Evolutionary conservation across 176 grass and related monocot genomes (phyloP).

Genomic region (Zizania latifolia): DNA sequence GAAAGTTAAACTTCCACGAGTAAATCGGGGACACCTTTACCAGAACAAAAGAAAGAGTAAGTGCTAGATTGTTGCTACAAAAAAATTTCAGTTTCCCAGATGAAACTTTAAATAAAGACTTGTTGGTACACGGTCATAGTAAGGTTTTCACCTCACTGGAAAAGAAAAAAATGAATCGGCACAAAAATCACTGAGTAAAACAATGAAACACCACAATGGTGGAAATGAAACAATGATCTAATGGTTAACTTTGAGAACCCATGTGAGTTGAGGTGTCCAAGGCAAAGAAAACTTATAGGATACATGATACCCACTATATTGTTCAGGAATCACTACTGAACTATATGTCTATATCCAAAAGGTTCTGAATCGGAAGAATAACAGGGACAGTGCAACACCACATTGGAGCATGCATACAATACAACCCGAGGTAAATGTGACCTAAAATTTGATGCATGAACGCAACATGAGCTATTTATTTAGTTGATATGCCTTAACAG

Average conservation of each 20-base stretch:
- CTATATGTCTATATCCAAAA: neutral
- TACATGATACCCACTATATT: neutral
- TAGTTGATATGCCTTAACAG: neutral
- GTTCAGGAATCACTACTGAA: neutral
- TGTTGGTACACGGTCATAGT: neutral
- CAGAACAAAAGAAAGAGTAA: neutral
- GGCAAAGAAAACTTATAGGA: neutral
- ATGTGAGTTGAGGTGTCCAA: neutral
- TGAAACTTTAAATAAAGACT: neutral
- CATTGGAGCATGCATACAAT: neutral
- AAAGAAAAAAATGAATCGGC: neutral
- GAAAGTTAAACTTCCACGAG: conserved; percentile 26
- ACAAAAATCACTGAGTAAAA: neutral
- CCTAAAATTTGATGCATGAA: neutral
- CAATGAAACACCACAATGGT: neutral
- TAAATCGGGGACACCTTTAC: neutral
- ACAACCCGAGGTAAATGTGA: neutral
- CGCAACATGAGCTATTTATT: neutral
- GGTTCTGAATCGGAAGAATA: neutral
- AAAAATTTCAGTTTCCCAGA: neutral
- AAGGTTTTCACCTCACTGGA: neutral
- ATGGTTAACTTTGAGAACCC: neutral
- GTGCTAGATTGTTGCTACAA: neutral
- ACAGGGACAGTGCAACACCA: neutral
- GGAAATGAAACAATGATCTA: neutral